Evolutionary conservation across 306 rosid genomes (phyloP).

Genomic region (Cucumis hystrix): DNA sequence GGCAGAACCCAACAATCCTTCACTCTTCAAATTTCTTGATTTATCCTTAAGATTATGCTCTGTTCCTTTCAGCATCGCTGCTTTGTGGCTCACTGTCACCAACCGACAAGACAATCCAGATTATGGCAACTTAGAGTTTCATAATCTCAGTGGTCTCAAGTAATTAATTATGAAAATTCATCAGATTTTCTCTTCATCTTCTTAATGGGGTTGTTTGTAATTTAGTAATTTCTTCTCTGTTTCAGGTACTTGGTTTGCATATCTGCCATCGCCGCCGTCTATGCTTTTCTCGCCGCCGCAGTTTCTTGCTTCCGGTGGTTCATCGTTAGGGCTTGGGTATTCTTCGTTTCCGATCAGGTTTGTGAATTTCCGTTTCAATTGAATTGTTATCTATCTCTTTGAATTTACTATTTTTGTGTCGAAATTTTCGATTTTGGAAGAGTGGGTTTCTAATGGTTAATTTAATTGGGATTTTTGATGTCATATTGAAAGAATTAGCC

Average conservation of each 20-base stretch:
- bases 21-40: conserved; percentile 42
- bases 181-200: too few relatives aligned
- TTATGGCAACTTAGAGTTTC: conserved; percentile 49
- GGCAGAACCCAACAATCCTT: not conserved
- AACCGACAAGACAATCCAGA: conserved; percentile 40
- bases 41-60: conserved; percentile 42
- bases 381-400: too few relatives aligned
- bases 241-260: conserved; percentile 46
- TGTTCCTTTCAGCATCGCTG: conserved; percentile 52
- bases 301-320: conserved; percentile 39
- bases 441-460: too few relatives aligned
- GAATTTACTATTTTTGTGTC: too few relatives aligned
- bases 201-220: too few relatives aligned
- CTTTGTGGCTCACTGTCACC: conserved; percentile 62
- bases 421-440: too few relatives aligned
- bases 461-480: too few relatives aligned
- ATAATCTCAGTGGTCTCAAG: conserved; percentile 61
- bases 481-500: too few relatives aligned
- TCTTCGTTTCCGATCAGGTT: conserved; percentile 88
- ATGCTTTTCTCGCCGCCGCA: conserved; percentile 45
- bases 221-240: too few relatives aligned
- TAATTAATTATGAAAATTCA: too few relatives aligned
- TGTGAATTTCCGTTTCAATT: not conserved
- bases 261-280: conserved; percentile 44
- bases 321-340: conserved; percentile 58